These are phyloP conservation scores for Linaria vulgaris DNA, from an alignment of 257 asterid species.

Conservation along the genomic window DNA sequence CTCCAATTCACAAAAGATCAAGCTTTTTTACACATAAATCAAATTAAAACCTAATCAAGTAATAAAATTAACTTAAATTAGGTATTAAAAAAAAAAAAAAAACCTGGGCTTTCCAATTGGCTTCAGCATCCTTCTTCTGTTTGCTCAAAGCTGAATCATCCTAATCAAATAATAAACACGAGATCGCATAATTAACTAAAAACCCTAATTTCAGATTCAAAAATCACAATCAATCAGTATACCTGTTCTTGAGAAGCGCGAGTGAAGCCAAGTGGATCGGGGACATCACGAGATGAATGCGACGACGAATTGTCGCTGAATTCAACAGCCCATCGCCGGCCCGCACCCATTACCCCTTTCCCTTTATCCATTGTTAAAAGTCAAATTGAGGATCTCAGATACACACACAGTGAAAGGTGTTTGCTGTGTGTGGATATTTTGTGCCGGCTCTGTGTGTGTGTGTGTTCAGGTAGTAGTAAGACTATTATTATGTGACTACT, in stretches of 20 bases:
- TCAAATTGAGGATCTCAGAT: not conserved
- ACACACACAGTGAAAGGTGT: not conserved
- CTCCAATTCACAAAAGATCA: not conserved
- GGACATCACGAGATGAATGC: slow-evolving; percentile 75
- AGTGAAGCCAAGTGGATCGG: slow-evolving; percentile 85
- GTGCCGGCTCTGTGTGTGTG: slow-evolving; percentile 18
- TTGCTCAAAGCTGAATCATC: slow-evolving; percentile 78
- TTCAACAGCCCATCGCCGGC: slow-evolving; percentile 90
- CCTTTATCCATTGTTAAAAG: slow-evolving; percentile 63
- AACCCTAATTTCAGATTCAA: not conserved
- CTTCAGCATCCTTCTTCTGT: slow-evolving; percentile 94
- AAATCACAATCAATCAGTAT: slow-evolving; percentile 6
- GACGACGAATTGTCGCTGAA: slow-evolving; percentile 75
- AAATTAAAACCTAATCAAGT: not conserved
- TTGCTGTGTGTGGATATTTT: slow-evolving; percentile 11
- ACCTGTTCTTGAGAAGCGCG: slow-evolving; percentile 92
- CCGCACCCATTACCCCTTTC: slow-evolving; percentile 69
- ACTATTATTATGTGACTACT: too few relatives aligned
- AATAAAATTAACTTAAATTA: not conserved
- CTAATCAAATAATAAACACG: slow-evolving; percentile 30
- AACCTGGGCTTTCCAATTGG: slow-evolving; percentile 85
- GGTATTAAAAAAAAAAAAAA: not conserved
- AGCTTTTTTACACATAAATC: not conserved
- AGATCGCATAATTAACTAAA: not conserved
- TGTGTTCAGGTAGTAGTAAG: too few relatives aligned